Percentiles rank a stretch among this genome's conserved stretches.
Evolutionary conservation across 768 basidiomycete genomes (phyloP).

Genomic region (Kwoniella bestiolae): DNA sequence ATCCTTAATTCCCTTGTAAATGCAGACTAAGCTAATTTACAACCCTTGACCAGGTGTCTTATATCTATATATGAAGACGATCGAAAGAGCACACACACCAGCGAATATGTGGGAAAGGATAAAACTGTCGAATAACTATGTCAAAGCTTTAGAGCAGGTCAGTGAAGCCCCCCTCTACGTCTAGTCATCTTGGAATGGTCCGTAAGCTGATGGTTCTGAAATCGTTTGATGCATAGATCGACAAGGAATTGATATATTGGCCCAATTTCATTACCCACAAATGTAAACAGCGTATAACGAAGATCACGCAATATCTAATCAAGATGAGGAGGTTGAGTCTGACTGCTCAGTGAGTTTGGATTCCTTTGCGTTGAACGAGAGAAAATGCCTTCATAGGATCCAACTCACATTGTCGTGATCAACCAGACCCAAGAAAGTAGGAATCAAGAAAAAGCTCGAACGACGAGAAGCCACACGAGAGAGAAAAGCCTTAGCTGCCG

Average conservation of each 20-base stretch:
- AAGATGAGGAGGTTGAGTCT: slow-evolving; percentile 92
- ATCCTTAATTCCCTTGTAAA: neutral
- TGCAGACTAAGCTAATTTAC: no score
- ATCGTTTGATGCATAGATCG: slow-evolving; percentile 70
- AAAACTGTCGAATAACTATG: slow-evolving; percentile 88
- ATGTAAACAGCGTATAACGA: slow-evolving; percentile 98
- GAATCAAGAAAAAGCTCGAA: slow-evolving; percentile 96
- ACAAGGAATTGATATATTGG: slow-evolving; percentile 95
- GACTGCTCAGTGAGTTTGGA: slow-evolving; percentile 75
- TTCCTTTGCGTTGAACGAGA: no score
- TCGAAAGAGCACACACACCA: slow-evolving; percentile 94
- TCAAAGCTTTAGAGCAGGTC: slow-evolving; percentile 93
- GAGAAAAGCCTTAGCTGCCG: slow-evolving; percentile 93
- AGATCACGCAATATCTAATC: slow-evolving; percentile 98
- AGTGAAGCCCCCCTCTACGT: slow-evolving; percentile 36
- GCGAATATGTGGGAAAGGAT: slow-evolving; percentile 98
- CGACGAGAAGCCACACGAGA: slow-evolving; percentile 89
- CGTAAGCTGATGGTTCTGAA: neutral
- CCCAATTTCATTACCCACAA: slow-evolving; percentile 97
- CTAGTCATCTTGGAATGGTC: neutral
- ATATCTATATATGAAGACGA: slow-evolving; percentile 95
- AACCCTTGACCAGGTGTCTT: slow-evolving; percentile 68
- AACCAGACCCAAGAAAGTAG: slow-evolving; percentile 83
- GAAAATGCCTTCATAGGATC: no score
- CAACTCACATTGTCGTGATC: no score